Conservation (phyloP, 768 basidiomycete species). For the Leccinum fibrillosum region DNA sequence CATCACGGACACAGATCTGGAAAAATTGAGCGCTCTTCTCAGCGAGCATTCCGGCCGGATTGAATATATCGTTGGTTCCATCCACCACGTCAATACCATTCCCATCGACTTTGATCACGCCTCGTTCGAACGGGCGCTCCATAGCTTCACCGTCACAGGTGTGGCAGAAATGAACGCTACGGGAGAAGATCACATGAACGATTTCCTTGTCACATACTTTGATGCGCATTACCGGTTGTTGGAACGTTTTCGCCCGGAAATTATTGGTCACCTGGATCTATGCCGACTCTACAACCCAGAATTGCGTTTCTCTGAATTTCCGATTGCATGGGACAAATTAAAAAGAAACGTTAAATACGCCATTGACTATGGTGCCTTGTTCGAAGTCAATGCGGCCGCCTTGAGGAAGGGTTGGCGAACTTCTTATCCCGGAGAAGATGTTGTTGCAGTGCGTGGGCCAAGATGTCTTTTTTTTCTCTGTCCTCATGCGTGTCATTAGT, state of each 20-base stretch:
- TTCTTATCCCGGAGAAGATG: conserved; percentile 79
- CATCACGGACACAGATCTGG: conserved; percentile 68
- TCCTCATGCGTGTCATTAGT: conserved; percentile 39
- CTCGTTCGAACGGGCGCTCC: conserved; percentile 65
- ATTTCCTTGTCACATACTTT: conserved; percentile 69
- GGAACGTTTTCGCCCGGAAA: conserved; percentile 70
- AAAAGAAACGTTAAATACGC: conserved; percentile 74
- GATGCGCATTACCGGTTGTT: conserved; percentile 81
- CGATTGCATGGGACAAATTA: conserved; percentile 59
- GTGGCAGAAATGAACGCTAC: conserved; percentile 20
- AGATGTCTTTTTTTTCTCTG: conserved; percentile 14
- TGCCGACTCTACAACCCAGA: conserved; percentile 80
- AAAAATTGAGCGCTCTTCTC: conserved; percentile 53
- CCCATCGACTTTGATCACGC: conserved; percentile 89
- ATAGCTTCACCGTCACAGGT: conserved; percentile 36
- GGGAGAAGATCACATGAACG: conserved; percentile 33
- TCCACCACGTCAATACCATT: conserved; percentile 85
- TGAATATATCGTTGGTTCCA: conserved; percentile 88
- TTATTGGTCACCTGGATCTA: conserved; percentile 92
- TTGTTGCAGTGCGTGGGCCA: conserved; percentile 58
- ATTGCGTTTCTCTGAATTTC: conserved; percentile 52
- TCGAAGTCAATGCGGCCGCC: conserved; percentile 91
- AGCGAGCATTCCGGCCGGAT: conserved; percentile 46
- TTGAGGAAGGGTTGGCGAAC: conserved; percentile 88
- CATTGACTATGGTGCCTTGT: conserved; percentile 80